Percentiles rank a stretch among this genome's conserved stretches.
phyloP scores from a whole-genome alignment of 176 grass and related monocot genomes.

The Panicum miliaceum region DNA sequence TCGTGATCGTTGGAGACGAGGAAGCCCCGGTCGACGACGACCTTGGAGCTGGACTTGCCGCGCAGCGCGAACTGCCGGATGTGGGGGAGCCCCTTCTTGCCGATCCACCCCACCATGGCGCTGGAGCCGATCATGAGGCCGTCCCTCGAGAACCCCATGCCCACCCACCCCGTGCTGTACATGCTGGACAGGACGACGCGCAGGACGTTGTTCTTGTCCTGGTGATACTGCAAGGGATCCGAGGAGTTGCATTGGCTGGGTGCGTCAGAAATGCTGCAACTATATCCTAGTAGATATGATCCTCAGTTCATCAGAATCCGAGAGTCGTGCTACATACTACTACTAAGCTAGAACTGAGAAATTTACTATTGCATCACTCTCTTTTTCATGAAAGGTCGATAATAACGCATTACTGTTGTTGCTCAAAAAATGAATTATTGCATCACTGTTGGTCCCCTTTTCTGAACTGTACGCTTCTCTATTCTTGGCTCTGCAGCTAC shows the following conservation, averaged over 20 bases:
- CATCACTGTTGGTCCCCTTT: neutral
- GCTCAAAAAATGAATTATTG: neutral
- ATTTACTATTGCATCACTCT: neutral
- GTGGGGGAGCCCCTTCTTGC: conserved; percentile 70
- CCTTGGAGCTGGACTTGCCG: conserved; percentile 56
- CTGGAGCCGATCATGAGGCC: conserved; percentile 93
- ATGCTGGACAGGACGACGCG: conserved; percentile 67
- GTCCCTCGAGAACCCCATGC: conserved; percentile 86
- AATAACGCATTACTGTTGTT: neutral
- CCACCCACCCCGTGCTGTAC: conserved; percentile 95
- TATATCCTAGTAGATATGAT: neutral
- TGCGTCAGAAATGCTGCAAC: neutral
- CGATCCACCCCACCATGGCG: conserved; percentile 89
- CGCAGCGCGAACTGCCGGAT: conserved; percentile 69
- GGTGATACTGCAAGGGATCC: conserved; percentile 61
- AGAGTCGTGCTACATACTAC: neutral
- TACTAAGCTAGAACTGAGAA: neutral
- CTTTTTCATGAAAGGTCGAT: neutral
- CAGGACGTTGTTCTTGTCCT: conserved; percentile 84
- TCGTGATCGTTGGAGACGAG: conserved; percentile 63
- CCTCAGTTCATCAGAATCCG: neutral
- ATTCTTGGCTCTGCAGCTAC: neutral
- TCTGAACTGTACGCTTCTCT: neutral
- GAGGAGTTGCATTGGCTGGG: neutral
- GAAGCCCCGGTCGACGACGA: conserved; percentile 66